Evolutionary conservation across 2,329 filamentous ascomycete species (phyloP).

Genomic region (Trichoderma sp.): DNA sequence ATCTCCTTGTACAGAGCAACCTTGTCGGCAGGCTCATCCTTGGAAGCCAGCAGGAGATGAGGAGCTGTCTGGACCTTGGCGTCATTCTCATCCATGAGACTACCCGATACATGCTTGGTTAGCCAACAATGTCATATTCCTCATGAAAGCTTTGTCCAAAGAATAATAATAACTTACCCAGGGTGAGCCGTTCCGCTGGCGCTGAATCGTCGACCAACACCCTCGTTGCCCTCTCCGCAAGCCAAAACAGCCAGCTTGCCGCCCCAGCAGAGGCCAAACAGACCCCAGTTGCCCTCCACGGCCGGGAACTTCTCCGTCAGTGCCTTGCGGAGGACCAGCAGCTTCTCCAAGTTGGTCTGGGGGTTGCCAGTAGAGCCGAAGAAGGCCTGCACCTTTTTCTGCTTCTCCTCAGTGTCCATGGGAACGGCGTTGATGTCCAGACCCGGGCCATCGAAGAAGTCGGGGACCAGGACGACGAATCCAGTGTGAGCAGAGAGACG

Average conservation of each 20-base stretch:
- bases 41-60: constrained; percentile 49
- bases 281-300: constrained; percentile 41
- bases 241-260: constrained; percentile 43
- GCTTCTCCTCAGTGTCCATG: constrained; percentile 44
- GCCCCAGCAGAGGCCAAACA: constrained; percentile 51
- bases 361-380: constrained; percentile 32
- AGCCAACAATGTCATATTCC: background rate
- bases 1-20: constrained; percentile 44
- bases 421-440: constrained; percentile 37
- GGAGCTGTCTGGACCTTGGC: constrained; percentile 44
- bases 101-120: constrained; percentile 17
- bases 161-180: constrained; percentile 20
- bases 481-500: constrained; percentile 37
- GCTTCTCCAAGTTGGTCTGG: constrained; percentile 27
- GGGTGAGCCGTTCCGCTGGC: constrained; percentile 35
- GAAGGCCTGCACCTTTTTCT: constrained; percentile 33
- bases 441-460: constrained; percentile 38
- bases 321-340: constrained; percentile 34
- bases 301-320: constrained; percentile 33
- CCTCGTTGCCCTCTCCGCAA: constrained; percentile 36
- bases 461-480: constrained; percentile 41
- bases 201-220: constrained; percentile 36
- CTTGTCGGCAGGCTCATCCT: constrained; percentile 44
- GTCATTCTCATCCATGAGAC: constrained; percentile 39
- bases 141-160: no score